Base-by-base conservation (phyloP, 495 filamentous ascomycete genomes). In the Oleoguttula mirabilis region DNA sequence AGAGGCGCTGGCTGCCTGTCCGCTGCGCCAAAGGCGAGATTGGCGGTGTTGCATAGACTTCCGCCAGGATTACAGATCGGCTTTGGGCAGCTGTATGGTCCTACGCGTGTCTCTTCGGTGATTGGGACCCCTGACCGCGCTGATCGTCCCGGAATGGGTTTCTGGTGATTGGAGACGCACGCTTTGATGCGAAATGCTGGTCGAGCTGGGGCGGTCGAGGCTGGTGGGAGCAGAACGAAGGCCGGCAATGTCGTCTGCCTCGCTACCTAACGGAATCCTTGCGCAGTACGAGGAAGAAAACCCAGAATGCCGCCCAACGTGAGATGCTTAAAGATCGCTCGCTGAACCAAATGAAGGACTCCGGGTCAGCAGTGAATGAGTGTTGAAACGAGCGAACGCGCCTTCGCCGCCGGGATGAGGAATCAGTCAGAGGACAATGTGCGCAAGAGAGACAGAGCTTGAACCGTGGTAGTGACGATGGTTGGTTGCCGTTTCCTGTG, bases 11-110 rank as follows among this genome's bases (percentile, higher is more conserved):
- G 48, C 46, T 35, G 39, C 44, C 48, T 41, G 47, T 39, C 32
- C 45, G 53, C 42, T 60, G 58, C 58, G 58, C 61, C 61, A 51
- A 52, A 25, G 60, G 61, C 59, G 61, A 60, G 40, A 55, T 47
- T 37, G 61, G 60, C 27, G 61, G 61, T 28, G 60, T 65, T 47
- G 59, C 60, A 62, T 65, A 63, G 40, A 59, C 14, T 10, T 12
- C 44, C 40, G 61, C 61, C 60, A 64, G 47, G 19, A 40, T 50
- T 20, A 8, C 47, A n/a, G 40, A 5, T n/a, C n/a, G n/a, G n/a
- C n/a, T n/a, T n/a, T n/a, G n/a, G n/a, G n/a, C n/a, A n/a, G n/a
- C n/a, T n/a, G n/a, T n/a, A n/a, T n/a, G n/a, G n/a, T n/a, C n/a
- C n/a, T n/a, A n/a, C n/a, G n/a, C n/a, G n/a, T n/a, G n/a, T n/a